phyloP scores from a whole-genome alignment of 208 protist genomes.

The Strigomonas culicis region DNA sequence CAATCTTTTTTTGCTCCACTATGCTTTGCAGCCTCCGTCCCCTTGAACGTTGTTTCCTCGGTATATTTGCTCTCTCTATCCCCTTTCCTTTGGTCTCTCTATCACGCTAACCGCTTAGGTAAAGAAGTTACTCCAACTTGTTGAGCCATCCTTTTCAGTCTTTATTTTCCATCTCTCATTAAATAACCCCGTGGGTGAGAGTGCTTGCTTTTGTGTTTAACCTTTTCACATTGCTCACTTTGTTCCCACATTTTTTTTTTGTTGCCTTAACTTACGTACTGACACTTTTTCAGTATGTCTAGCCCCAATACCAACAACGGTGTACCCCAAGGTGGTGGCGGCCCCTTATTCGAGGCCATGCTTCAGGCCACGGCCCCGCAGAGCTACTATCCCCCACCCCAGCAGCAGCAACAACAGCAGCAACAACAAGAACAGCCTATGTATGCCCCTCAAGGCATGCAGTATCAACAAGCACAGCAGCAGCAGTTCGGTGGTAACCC shows the following conservation, averaged over 20 bases:
- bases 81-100: constrained; percentile 5
- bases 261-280: not conserved
- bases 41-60: too few species aligned
- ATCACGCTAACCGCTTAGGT: not conserved
- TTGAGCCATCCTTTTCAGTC: not conserved
- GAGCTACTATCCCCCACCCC: constrained; percentile 15
- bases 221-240: not conserved
- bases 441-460: not conserved
- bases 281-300: constrained; percentile 18
- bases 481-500: too few species aligned
- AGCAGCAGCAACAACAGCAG: constrained; percentile 21
- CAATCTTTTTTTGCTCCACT: too few species aligned
- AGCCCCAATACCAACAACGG: constrained; percentile 6
- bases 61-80: not conserved
- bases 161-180: not conserved
- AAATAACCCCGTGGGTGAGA: too few species aligned
- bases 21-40: too few species aligned
- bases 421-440: not conserved
- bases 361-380: constrained; percentile 18
- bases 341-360: constrained; percentile 82
- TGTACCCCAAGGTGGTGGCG: constrained; percentile 13
- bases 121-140: not conserved
- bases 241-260: constrained; percentile 1
- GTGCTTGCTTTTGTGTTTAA: too few species aligned
- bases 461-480: constrained; percentile 20